Conservation (phyloP, 73 alveolate species). For the Effrenium voratum region DNA sequence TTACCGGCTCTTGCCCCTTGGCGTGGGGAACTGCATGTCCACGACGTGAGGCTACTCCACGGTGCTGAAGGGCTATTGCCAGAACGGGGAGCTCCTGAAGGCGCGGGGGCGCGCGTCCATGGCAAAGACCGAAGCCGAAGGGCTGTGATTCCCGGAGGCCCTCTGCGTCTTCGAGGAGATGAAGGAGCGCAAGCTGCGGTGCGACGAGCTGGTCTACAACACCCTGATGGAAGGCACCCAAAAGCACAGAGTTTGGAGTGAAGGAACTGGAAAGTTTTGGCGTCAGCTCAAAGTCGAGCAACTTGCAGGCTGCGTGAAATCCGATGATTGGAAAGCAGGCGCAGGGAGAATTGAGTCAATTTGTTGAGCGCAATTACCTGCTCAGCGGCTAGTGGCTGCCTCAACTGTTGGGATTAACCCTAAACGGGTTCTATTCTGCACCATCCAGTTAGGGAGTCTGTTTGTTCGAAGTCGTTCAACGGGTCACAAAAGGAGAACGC, state of each 20-base stretch:
- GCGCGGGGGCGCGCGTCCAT: slow-evolving; percentile 75
- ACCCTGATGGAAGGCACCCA: slow-evolving; percentile 96
- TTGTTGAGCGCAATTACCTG: neutral
- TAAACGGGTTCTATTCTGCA: neutral
- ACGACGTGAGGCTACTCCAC: slow-evolving; percentile 96
- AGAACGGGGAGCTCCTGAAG: slow-evolving; percentile 96
- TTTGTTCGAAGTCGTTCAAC: neutral
- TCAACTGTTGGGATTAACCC: neutral
- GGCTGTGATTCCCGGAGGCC: neutral
- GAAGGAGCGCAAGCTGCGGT: slow-evolving; percentile 94
- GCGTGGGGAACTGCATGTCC: slow-evolving; percentile 67
- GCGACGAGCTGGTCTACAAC: slow-evolving; percentile 97
- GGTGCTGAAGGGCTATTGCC: slow-evolving; percentile 98
- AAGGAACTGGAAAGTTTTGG: neutral
- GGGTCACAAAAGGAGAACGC: neutral
- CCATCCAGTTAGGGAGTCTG: neutral
- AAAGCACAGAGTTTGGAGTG: too few species aligned
- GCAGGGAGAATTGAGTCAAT: neutral
- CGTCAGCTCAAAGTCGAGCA: too few species aligned
- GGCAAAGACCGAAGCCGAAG: neutral
- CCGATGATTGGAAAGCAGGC: slow-evolving; percentile 94
- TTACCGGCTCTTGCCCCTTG: slow-evolving; percentile 97
- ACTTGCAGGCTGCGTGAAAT: slow-evolving; percentile 95
- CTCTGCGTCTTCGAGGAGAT: slow-evolving; percentile 89
- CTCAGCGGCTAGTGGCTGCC: neutral